These are phyloP conservation scores for Penicillium sp. DNA, from an alignment of 2,329 filamentous ascomycete species.

Conservation along the genomic window DNA sequence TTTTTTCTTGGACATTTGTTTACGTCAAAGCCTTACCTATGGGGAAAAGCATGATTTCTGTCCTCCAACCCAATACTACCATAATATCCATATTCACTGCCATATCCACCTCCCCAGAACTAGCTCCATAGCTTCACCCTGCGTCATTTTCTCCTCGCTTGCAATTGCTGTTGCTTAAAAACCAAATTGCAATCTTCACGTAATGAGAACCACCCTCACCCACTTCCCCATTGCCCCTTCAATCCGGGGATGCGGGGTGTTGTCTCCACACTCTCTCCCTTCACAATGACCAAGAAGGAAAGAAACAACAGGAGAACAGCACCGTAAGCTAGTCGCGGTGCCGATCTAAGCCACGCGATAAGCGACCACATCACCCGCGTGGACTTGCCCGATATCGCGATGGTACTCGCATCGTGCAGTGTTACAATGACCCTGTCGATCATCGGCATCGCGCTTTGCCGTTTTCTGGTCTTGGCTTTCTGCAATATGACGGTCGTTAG, in stretches of 20 bases:
- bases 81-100: background rate
- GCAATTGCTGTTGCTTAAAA: background rate
- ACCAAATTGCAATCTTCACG: background rate
- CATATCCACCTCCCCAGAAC: constrained; percentile 1
- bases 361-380: constrained; percentile 9
- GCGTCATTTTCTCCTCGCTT: constrained; percentile 5
- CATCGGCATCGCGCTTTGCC: background rate
- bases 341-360: constrained; percentile 1
- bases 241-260: constrained; percentile 15
- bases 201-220: constrained; percentile 8
- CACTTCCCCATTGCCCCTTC: background rate
- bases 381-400: constrained; percentile 18
- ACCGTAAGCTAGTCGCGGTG: background rate
- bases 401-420: constrained; percentile 3
- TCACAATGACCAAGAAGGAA: background rate
- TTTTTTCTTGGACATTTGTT: background rate
- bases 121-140: background rate
- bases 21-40: background rate
- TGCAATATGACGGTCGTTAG: background rate
- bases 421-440: constrained; percentile 23
- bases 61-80: background rate
- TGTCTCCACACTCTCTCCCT: background rate
- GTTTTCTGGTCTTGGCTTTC: background rate
- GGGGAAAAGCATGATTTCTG: background rate
- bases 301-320: too few relatives aligned